Percentiles rank a stretch among this genome's conserved stretches.
Conservation (phyloP, 805 yeast genomes). For the Candida coquimbonensis region DNA sequence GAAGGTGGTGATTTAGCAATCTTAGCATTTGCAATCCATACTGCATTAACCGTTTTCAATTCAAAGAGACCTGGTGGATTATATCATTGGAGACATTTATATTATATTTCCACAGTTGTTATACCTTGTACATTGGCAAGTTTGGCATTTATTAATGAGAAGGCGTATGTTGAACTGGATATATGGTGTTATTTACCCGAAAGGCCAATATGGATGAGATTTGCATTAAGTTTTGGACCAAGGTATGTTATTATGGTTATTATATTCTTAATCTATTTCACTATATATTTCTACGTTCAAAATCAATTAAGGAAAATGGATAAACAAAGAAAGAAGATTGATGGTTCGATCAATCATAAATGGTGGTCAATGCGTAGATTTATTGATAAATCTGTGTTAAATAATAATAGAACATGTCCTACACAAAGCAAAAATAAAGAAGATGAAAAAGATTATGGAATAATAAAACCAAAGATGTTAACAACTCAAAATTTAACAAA, state of each 20-base stretch:
- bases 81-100: constrained; percentile 45
- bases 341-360: background rate
- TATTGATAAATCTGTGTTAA: constrained; percentile 1
- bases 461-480: background rate
- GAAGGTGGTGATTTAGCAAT: constrained; percentile 88
- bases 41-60: constrained; percentile 62
- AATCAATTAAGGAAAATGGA: constrained; percentile 32
- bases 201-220: constrained; percentile 63
- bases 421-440: background rate
- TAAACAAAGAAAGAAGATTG: constrained; percentile 2
- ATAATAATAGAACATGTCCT: background rate
- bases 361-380: constrained; percentile 2
- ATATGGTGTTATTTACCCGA: constrained; percentile 79
- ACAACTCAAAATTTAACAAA: background rate
- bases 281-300: constrained; percentile 68
- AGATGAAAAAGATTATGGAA: background rate
- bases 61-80: constrained; percentile 68
- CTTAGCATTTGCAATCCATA: constrained; percentile 74
- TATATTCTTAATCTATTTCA: constrained; percentile 57
- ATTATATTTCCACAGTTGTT: constrained; percentile 51
- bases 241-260: constrained; percentile 58
- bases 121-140: constrained; percentile 65
- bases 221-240: constrained; percentile 76
- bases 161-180: constrained; percentile 55
- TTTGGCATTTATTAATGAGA: constrained; percentile 53